These are phyloP conservation scores for Amanita exitialis DNA, from an alignment of 768 basidiomycete genomes.

Conservation along the genomic window DNA sequence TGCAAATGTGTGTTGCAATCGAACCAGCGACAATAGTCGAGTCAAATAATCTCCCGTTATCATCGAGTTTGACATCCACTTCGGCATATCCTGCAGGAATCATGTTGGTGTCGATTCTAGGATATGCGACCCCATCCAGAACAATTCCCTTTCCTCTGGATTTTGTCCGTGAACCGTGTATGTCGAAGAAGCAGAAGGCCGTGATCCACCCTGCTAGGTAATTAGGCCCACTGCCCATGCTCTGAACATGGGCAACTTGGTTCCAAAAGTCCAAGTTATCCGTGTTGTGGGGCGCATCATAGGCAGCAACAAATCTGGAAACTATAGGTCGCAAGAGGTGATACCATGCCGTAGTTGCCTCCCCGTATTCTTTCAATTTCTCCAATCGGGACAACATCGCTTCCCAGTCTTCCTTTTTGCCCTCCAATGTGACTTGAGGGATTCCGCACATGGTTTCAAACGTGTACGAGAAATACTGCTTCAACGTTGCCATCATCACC, in stretches of 20 bases:
- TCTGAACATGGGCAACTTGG: conserved; percentile 16
- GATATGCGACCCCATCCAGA: not conserved
- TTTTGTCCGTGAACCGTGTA: conserved; percentile 21
- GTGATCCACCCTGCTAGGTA: conserved; percentile 26
- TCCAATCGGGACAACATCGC: conserved; percentile 20
- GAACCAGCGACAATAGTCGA: not conserved
- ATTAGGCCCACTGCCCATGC: conserved; percentile 16
- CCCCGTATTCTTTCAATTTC: conserved; percentile 21
- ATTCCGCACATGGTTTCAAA: conserved; percentile 21
- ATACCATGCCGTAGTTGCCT: conserved; percentile 20
- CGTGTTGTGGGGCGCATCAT: conserved; percentile 15
- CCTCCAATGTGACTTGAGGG: conserved; percentile 25
- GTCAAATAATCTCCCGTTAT: not conserved
- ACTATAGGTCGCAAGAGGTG: conserved; percentile 24
- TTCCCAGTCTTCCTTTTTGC: conserved; percentile 22
- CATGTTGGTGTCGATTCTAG: not conserved
- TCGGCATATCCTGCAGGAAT: not conserved
- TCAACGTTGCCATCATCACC: conserved; percentile 23
- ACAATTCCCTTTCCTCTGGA: not conserved
- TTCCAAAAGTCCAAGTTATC: conserved; percentile 24
- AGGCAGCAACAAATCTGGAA: conserved; percentile 18
- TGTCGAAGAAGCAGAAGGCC: conserved; percentile 24
- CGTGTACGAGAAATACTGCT: conserved; percentile 19
- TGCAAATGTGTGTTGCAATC: not conserved
- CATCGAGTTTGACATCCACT: not conserved